Conservation (phyloP, 176 grass and related monocot species). For the Miscanthus lutarioriparius region DNA sequence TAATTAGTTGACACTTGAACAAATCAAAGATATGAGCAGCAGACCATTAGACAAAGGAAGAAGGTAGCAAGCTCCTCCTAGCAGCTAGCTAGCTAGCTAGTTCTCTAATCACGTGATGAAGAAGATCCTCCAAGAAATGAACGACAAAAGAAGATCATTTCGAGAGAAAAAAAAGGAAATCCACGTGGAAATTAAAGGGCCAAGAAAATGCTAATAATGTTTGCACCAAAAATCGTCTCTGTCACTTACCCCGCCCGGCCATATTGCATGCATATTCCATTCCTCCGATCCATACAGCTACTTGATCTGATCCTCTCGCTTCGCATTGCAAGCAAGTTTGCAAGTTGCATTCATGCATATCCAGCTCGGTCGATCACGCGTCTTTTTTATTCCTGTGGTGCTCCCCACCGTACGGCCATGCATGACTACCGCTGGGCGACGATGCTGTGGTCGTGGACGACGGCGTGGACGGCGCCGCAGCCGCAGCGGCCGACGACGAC, state of each 20-base stretch:
- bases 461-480: slow-evolving; percentile 22
- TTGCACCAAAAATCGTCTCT: slow-evolving; percentile 31
- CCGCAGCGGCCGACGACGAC: slow-evolving; percentile 5
- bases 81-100: slow-evolving; percentile 30
- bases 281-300: slow-evolving; percentile 2
- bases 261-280: slow-evolving; percentile 51
- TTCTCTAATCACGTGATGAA: not conserved
- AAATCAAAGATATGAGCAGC: slow-evolving; percentile 7
- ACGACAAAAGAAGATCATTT: slow-evolving; percentile 38
- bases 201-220: slow-evolving; percentile 20
- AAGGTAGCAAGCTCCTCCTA: not conserved
- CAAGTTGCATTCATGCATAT: slow-evolving; percentile 34
- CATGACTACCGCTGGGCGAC: slow-evolving; percentile 40
- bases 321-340: not conserved
- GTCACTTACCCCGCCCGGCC: slow-evolving; percentile 29
- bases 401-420: slow-evolving; percentile 50
- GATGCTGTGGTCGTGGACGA: slow-evolving; percentile 48
- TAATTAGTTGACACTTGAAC: slow-evolving; percentile 31
- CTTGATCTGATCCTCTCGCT: not conserved
- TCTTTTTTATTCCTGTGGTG: slow-evolving; percentile 45
- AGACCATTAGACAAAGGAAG: not conserved
- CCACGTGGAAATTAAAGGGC: not conserved
- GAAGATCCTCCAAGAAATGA: slow-evolving; percentile 34
- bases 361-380: not conserved
- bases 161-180: not conserved